Percentiles rank a stretch among this genome's conserved stretches.
These are phyloP conservation scores for Mycena sanguinolenta DNA, from an alignment of 768 basidiomycete genomes.

Conservation along the genomic window DNA sequence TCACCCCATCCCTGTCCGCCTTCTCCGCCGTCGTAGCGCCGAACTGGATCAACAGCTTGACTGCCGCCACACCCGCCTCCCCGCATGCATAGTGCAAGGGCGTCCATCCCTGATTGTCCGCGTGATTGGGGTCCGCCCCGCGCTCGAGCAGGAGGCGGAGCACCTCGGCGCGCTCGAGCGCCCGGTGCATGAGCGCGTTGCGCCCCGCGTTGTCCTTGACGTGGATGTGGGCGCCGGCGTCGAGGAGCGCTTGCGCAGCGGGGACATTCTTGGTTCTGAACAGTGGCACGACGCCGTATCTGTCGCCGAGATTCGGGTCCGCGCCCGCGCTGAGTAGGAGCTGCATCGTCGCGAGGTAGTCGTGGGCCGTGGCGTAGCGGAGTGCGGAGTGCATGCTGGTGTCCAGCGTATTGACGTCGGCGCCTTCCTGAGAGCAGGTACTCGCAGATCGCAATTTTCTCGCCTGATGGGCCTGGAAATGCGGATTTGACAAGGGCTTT, in stretches of 20 bases:
- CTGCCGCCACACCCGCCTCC: not conserved
- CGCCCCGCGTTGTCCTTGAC: not conserved
- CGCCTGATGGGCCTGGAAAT: too few relatives aligned
- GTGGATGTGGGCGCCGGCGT: too few relatives aligned
- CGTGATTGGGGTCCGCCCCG: slow-evolving; percentile 1
- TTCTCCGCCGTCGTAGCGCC: not conserved
- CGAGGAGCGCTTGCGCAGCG: too few relatives aligned
- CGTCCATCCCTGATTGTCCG: not conserved
- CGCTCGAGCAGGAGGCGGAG: slow-evolving; percentile 2
- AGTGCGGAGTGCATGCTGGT: too few relatives aligned
- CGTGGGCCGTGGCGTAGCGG: too few relatives aligned
- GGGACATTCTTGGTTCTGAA: too few relatives aligned
- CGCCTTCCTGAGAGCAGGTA: too few relatives aligned
- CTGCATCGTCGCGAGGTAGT: not conserved
- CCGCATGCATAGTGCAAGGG: not conserved
- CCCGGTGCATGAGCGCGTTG: not conserved
- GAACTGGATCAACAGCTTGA: too few relatives aligned
- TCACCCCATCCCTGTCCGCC: not conserved
- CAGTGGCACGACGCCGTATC: too few relatives aligned
- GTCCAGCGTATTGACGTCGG: too few relatives aligned
- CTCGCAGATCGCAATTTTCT: not conserved
- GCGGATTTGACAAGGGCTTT: not conserved
- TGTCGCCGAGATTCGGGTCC: not conserved
- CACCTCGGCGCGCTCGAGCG: not conserved
- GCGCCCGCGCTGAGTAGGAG: not conserved